Base-by-base conservation (phyloP, 495 filamentous ascomycete genomes). In the Lasiosphaeria miniovina region DNA sequence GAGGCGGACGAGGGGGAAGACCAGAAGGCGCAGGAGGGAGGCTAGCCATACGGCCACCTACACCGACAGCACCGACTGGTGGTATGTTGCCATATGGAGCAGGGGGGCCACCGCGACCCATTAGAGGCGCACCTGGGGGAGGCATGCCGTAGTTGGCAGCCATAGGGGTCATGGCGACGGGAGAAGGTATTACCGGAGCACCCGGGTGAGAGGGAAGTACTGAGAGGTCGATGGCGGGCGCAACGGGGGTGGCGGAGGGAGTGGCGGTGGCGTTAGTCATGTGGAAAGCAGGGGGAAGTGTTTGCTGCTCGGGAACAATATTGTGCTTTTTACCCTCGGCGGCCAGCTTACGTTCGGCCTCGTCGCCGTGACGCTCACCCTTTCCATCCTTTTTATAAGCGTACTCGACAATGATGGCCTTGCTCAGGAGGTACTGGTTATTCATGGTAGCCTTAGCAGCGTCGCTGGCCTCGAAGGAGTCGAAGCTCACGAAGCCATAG, bases 381-480 rank as follows among this genome's bases (percentile, higher is more conserved):
- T 96, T 96, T 48, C 95, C 94, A 68, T 98, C 95, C 74, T 98
- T 98, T 82, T 98, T 98, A 80, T 96, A 98, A 45, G 94, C 94
- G 73, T 98, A 98, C 71, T 98, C 93, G 46, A 98, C 95, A 3
- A 87, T 89, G 64, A 96, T 86, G 67, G 94, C 87, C 74, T 96
- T 96, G 77, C 96, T 96, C 85, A 95, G 94, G 52, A 98, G 82
- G 74, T 91, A 96, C 73, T 98, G 93, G 55, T 91, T 91, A 71
- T 97, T 90, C 93, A 98, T 96, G 67, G 91, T 90, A 54, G 84
- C 79, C 57, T 95, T 89, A 35, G 94, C 95, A 58, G 90, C 88
- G 66, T 98, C 94, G 24, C 90, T 93, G 59, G 92, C 90, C 73
- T 98, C 94, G 71, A 98, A 98, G 61, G 89, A 88, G 66, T 88